Conservation (phyloP, 2,329 filamentous ascomycete species). For the Trichoderma citrinoviride region DNA sequence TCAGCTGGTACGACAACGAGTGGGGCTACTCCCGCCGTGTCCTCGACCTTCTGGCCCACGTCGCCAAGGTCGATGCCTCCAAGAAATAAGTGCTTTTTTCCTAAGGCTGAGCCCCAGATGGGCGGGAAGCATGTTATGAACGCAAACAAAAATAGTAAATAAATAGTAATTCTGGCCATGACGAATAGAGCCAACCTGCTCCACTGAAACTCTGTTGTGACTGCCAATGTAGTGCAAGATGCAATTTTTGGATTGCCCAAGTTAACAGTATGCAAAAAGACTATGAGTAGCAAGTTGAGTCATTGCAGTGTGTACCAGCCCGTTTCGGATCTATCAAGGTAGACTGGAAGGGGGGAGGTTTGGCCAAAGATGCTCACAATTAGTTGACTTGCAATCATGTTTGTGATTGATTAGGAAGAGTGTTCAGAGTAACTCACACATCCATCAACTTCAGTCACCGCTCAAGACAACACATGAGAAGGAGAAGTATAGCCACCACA, state of each 20-base stretch:
- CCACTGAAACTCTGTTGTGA: no score
- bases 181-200: background rate
- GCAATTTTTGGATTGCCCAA: no score
- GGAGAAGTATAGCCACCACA: background rate
- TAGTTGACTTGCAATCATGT: no score
- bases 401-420: no score
- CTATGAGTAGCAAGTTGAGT: no score
- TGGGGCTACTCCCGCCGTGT: constrained; percentile 99
- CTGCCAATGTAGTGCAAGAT: no score
- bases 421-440: no score
- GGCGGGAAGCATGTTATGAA: background rate
- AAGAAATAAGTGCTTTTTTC: constrained; percentile 39
- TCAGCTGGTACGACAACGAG: constrained; percentile 99
- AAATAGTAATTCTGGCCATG: background rate
- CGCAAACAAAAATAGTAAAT: constrained; percentile 28
- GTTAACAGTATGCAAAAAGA: no score
- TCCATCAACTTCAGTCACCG: background rate
- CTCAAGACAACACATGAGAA: background rate
- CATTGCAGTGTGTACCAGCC: no score
- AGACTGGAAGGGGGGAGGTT: no score
- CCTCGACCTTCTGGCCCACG: constrained; percentile 75
- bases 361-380: no score
- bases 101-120: background rate
- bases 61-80: constrained; percentile 70
- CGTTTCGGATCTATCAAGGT: no score